Conservation (phyloP, 768 basidiomycete genomes). For the Trichaptum fuscoviolaceum region DNA sequence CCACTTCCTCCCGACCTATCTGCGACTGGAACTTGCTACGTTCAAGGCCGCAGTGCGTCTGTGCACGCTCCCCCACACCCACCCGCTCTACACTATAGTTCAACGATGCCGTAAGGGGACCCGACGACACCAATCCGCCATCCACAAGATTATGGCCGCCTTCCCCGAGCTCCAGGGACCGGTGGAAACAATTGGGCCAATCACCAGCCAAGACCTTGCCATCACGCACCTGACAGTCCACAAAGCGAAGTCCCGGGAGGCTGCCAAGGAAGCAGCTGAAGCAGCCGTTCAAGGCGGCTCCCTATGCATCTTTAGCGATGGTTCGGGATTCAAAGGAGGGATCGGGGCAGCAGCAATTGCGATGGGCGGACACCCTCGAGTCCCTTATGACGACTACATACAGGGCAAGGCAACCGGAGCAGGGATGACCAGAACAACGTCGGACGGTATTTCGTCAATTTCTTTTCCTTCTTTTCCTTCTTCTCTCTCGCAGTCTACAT, state of each 20-base stretch:
- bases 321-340: slow-evolving; percentile 1
- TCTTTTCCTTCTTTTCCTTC: too few species aligned
- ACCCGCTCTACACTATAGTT: slow-evolving; percentile 4
- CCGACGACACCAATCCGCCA: slow-evolving; percentile 11
- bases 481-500: too few species aligned
- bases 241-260: too few species aligned
- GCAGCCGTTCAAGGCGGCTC: not conserved
- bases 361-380: too few species aligned
- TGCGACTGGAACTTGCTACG: slow-evolving; percentile 2
- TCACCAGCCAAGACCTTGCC: too few species aligned
- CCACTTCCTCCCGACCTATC: slow-evolving; percentile 8
- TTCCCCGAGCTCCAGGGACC: slow-evolving; percentile 9
- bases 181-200: not conserved
- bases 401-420: too few species aligned
- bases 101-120: not conserved
- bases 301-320: not conserved
- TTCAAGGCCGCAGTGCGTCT: slow-evolving; percentile 10
- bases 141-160: slow-evolving; percentile 7
- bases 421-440: too few species aligned
- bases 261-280: too few species aligned
- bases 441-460: too few species aligned
- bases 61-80: slow-evolving; percentile 10
- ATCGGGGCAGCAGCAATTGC: not conserved
- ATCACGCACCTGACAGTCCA: too few species aligned
- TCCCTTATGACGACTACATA: too few species aligned